Percentiles rank a stretch among this genome's conserved stretches.
phyloP scores from a whole-genome alignment of 257 asterid species.

The Solanum etuberosum region DNA sequence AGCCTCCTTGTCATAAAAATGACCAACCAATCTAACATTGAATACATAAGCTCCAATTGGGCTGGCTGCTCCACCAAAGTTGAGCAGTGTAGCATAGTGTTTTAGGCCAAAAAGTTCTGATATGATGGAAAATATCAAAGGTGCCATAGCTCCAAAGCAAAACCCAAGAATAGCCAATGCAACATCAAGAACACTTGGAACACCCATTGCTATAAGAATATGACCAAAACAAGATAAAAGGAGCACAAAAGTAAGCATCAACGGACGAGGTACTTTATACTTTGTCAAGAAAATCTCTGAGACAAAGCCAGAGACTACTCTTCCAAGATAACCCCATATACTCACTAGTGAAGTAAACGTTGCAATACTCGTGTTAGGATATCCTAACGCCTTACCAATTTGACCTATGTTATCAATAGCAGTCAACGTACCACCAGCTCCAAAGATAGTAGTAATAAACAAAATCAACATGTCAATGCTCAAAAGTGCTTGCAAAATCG shows the following conservation, averaged over 20 bases:
- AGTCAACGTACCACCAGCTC: slow-evolving; percentile 69
- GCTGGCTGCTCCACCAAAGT: slow-evolving; percentile 38
- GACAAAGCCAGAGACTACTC: slow-evolving; percentile 54
- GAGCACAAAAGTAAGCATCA: slow-evolving; percentile 38
- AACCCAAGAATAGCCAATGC: slow-evolving; percentile 71
- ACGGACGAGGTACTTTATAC: slow-evolving; percentile 53
- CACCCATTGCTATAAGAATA: slow-evolving; percentile 42
- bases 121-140: slow-evolving; percentile 56
- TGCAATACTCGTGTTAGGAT: slow-evolving; percentile 42
- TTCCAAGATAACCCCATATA: slow-evolving; percentile 67
- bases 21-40: slow-evolving; percentile 5
- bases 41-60: slow-evolving; percentile 8
- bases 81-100: slow-evolving; percentile 60
- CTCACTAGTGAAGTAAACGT: slow-evolving; percentile 70
- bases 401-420: slow-evolving; percentile 66
- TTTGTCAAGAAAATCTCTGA: slow-evolving; percentile 44
- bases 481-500: slow-evolving; percentile 63
- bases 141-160: slow-evolving; percentile 84
- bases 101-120: slow-evolving; percentile 71
- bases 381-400: slow-evolving; percentile 48
- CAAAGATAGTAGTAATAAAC: slow-evolving; percentile 54
- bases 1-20: slow-evolving; percentile 7
- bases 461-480: slow-evolving; percentile 50
- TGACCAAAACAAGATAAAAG: slow-evolving; percentile 48
- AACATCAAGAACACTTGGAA: slow-evolving; percentile 44